A percentile compares a stretch with the other conserved stretches of the same genome.
These are phyloP conservation scores for Lagerstroemia speciosa DNA, from an alignment of 345 rosid species.

Conservation along the genomic window DNA sequence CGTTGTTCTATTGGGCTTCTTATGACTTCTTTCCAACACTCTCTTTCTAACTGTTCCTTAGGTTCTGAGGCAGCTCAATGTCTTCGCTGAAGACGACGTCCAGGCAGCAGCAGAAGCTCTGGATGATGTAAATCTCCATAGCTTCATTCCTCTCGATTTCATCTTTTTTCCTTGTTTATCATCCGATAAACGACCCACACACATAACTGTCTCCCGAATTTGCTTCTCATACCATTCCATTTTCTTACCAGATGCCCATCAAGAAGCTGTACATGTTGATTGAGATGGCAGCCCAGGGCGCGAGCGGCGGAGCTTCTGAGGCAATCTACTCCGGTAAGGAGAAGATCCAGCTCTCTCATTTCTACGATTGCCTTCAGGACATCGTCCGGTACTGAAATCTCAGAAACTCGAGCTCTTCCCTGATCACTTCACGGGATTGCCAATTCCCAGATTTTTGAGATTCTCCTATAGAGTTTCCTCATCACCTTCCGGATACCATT, in stretches of 20 bases:
- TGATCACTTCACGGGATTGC: background rate
- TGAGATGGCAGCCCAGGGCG: conserved; percentile 98
- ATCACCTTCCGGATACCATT: too few relatives aligned
- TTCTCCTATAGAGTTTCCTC: too few relatives aligned
- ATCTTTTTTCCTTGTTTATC: background rate
- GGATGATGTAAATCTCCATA: conserved; percentile 45
- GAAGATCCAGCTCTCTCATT: conserved; percentile 64
- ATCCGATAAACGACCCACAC: background rate
- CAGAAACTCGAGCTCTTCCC: background rate
- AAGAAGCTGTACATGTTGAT: conserved; percentile 79
- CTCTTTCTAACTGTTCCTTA: conserved; percentile 9
- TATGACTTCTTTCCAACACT: background rate
- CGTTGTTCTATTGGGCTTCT: background rate
- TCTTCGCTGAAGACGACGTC: conserved; percentile 63
- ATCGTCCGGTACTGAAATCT: conserved; percentile 36
- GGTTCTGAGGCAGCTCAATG: conserved; percentile 69
- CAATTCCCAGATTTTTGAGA: background rate
- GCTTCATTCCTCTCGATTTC: conserved; percentile 1
- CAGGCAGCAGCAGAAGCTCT: conserved; percentile 72
- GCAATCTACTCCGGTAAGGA: conserved; percentile 60
- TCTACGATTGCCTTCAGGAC: conserved; percentile 76
- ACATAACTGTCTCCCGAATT: background rate
- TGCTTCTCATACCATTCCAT: background rate
- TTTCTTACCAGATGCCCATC: conserved; percentile 39
- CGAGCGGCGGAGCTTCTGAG: conserved; percentile 65